Percentiles rank a stretch among this genome's conserved stretches.
These are phyloP conservation scores for Spergularia azorica DNA, from an alignment of 179 eudicot species.

Conservation along the genomic window DNA sequence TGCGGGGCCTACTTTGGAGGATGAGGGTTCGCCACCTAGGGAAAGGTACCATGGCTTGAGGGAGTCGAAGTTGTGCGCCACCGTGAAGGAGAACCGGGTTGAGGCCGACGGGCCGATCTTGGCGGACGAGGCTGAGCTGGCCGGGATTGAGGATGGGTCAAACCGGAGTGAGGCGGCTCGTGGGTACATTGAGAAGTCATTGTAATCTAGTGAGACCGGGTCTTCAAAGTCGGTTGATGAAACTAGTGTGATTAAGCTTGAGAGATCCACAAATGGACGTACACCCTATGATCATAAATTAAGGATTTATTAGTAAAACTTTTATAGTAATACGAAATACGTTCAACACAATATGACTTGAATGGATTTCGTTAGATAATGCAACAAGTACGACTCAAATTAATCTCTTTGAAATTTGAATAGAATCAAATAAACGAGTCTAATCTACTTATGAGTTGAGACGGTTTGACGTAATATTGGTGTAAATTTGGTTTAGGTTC, in stretches of 20 bases:
- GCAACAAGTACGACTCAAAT: too few relatives aligned
- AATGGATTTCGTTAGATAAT: too few relatives aligned
- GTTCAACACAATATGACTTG: too few relatives aligned
- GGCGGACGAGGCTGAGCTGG: conserved; percentile 36
- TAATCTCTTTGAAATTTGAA: too few relatives aligned
- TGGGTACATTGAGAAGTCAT: conserved; percentile 61
- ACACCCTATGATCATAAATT: conserved; percentile 55
- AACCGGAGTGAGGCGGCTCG: conserved; percentile 85
- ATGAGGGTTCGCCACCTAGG: conserved; percentile 56
- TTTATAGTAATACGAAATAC: too few relatives aligned
- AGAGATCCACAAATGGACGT: conserved; percentile 78
- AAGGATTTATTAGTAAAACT: neutral
- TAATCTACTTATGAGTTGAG: too few relatives aligned
- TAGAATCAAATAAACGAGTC: too few relatives aligned
- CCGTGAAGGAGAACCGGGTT: conserved; percentile 89
- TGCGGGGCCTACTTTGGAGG: conserved; percentile 72
- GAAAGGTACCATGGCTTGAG: conserved; percentile 93
- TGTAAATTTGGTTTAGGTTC: too few relatives aligned
- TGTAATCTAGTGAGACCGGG: conserved; percentile 52
- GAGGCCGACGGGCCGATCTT: conserved; percentile 80
- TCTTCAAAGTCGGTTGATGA: conserved; percentile 82
- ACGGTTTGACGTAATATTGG: too few relatives aligned
- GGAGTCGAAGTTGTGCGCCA: conserved; percentile 78
- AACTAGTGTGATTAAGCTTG: conserved; percentile 53
- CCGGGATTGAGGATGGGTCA: conserved; percentile 53